phyloP scores from a whole-genome alignment of 1,284 basidiomycete genomes.

The Trametes polyzona region DNA sequence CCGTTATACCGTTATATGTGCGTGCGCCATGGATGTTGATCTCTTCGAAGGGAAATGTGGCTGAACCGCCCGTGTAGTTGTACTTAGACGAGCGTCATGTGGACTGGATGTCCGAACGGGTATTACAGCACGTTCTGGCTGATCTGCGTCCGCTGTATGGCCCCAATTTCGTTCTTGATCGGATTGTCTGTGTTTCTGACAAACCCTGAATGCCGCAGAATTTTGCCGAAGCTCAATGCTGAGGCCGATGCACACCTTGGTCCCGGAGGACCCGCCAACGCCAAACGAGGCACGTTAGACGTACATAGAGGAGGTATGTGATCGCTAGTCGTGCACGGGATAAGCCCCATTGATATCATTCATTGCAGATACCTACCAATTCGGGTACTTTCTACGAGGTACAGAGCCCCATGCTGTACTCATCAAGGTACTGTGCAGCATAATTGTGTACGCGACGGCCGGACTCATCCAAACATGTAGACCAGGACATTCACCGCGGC shows the following conservation, averaged over 20 bases:
- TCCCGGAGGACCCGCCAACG: slow-evolving; percentile 41
- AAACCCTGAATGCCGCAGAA: no score
- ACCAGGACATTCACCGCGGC: slow-evolving; percentile 55
- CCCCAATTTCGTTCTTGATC: slow-evolving; percentile 4
- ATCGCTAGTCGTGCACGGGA: slow-evolving; percentile 3
- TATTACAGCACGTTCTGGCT: slow-evolving; percentile 70
- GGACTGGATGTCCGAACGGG: slow-evolving; percentile 77
- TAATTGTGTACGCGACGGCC: neutral
- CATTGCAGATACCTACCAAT: slow-evolving; percentile 70
- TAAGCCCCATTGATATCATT: neutral
- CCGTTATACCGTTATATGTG: slow-evolving; percentile 74
- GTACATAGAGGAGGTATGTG: slow-evolving; percentile 77
- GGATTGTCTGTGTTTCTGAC: no score
- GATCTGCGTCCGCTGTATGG: slow-evolving; percentile 71
- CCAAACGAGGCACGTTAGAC: slow-evolving; percentile 67
- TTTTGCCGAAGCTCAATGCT: slow-evolving; percentile 65
- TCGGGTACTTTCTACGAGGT: slow-evolving; percentile 80
- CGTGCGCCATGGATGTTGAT: no score
- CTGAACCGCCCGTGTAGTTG: no score
- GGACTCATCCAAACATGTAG: neutral
- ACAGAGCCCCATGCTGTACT: slow-evolving; percentile 74
- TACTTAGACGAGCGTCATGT: slow-evolving; percentile 81
- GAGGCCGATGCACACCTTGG: slow-evolving; percentile 54
- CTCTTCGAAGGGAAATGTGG: no score
- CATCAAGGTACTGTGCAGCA: slow-evolving; percentile 62